Conservation (phyloP, 2,329 filamentous ascomycete species). For the Magnaporthiopsis incrustans region DNA sequence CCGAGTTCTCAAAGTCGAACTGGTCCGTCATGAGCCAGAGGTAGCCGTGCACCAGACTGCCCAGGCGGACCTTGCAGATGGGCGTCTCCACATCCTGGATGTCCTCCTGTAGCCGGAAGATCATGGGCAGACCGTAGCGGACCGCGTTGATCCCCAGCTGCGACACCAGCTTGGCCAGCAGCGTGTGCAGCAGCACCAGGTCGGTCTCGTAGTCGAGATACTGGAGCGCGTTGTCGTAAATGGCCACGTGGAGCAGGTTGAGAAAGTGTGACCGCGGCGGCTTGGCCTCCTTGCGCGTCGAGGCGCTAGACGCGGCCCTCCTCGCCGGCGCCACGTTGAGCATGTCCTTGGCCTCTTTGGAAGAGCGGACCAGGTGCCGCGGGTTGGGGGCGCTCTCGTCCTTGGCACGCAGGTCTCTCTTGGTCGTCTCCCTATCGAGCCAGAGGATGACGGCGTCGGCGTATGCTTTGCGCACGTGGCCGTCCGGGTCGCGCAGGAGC, state of each 20-base stretch:
- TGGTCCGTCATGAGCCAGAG: conserved; percentile 72
- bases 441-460: conserved; percentile 76
- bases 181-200: conserved; percentile 66
- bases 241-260: conserved; percentile 71
- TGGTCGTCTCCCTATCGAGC: conserved; percentile 72
- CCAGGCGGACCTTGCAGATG: conserved; percentile 67
- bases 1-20: conserved; percentile 66
- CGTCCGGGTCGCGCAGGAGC: conserved; percentile 74
- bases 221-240: conserved; percentile 83
- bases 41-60: conserved; percentile 82
- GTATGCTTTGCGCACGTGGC: conserved; percentile 75
- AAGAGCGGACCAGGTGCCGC: neutral
- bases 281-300: conserved; percentile 49
- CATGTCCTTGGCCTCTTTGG: neutral
- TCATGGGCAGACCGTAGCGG: conserved; percentile 76
- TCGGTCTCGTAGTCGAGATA: conserved; percentile 65
- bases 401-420: conserved; percentile 52
- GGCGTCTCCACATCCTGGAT: conserved; percentile 59
- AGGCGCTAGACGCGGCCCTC: conserved; percentile 62
- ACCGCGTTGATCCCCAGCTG: conserved; percentile 77
- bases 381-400: conserved; percentile 40
- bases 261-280: conserved; percentile 63
- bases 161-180: conserved; percentile 66
- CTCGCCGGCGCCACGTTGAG: conserved; percentile 32
- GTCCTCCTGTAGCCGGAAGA: conserved; percentile 80